phyloP scores from a whole-genome alignment of 2,329 filamentous ascomycete species.

The Stenocarpella maydis region DNA sequence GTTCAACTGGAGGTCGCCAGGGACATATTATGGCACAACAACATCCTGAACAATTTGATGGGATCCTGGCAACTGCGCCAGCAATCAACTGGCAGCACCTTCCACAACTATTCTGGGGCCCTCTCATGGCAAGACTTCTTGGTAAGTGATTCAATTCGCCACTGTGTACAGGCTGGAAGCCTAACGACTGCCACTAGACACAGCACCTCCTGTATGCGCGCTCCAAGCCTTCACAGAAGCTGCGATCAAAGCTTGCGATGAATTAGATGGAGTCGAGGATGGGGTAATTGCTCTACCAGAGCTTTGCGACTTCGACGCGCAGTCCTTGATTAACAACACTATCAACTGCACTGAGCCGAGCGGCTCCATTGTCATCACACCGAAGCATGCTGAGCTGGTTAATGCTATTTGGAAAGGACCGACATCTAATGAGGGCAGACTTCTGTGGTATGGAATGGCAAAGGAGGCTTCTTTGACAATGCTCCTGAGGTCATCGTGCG shows the following conservation, averaged over 20 bases:
- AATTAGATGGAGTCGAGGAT: conserved; percentile 54
- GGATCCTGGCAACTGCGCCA: conserved; percentile 58
- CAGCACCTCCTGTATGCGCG: conserved; percentile 53
- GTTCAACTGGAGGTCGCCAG: conserved; percentile 67
- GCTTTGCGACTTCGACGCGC: conserved; percentile 44
- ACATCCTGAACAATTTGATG: conserved; percentile 65
- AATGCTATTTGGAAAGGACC: conserved; percentile 12
- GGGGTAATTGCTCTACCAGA: conserved; percentile 49
- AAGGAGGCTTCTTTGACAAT: conserved; percentile 1
- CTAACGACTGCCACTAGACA: conserved; percentile 37
- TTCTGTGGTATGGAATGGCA: conserved; percentile 23
- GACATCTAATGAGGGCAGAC: neutral
- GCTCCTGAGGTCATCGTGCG: neutral
- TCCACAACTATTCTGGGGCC: conserved; percentile 40
- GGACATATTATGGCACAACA: conserved; percentile 59
- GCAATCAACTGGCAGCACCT: conserved; percentile 49
- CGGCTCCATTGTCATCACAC: conserved; percentile 3
- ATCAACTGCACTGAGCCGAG: conserved; percentile 38
- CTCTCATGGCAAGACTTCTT: conserved; percentile 39
- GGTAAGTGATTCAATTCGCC: neutral
- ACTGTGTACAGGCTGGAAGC: neutral
- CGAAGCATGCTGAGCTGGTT: conserved; percentile 21
- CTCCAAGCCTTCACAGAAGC: conserved; percentile 46
- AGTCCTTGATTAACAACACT: conserved; percentile 37
- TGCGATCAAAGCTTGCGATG: conserved; percentile 55